Conservation (phyloP, 2,329 filamentous ascomycete genomes). For the Neofusicoccum ribis region DNA sequence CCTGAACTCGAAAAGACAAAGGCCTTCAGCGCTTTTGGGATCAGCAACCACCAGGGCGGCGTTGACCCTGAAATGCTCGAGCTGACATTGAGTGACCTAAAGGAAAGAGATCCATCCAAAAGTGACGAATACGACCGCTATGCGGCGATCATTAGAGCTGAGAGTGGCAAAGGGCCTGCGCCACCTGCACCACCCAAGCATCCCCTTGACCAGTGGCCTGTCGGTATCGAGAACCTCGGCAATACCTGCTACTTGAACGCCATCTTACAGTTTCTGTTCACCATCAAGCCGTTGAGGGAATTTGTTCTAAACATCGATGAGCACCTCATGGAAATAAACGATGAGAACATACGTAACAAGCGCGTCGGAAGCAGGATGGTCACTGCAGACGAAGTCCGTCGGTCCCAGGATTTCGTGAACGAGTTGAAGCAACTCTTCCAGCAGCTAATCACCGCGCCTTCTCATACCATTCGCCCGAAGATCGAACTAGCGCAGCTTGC, state of each 20-base stretch:
- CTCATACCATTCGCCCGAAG: slow-evolving; percentile 35
- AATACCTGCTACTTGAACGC: slow-evolving; percentile 99
- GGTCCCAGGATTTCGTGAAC: slow-evolving; percentile 72
- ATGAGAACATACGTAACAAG: slow-evolving; percentile 64
- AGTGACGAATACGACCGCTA: slow-evolving; percentile 17
- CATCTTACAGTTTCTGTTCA: slow-evolving; percentile 92
- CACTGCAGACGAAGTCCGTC: slow-evolving; percentile 57
- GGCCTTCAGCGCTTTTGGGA: slow-evolving; percentile 43
- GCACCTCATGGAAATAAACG: slow-evolving; percentile 66
- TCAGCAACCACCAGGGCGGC: slow-evolving; percentile 53
- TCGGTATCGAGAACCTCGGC: slow-evolving; percentile 88
- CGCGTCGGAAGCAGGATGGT: slow-evolving; percentile 74
- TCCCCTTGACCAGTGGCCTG: slow-evolving; percentile 62
- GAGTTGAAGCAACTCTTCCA: slow-evolving; percentile 71
- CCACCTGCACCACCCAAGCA: slow-evolving; percentile 22
- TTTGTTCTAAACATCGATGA: slow-evolving; percentile 76
- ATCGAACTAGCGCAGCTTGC: slow-evolving; percentile 9
- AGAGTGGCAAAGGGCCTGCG: slow-evolving; percentile 15
- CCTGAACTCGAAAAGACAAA: slow-evolving; percentile 54
- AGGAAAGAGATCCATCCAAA: slow-evolving; percentile 1
- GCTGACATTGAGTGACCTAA: slow-evolving; percentile 25
- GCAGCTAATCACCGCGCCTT: slow-evolving; percentile 64
- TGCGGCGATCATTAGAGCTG: slow-evolving; percentile 6
- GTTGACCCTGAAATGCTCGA: slow-evolving; percentile 48
- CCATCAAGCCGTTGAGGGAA: slow-evolving; percentile 76